These are phyloP conservation scores for Botrytis fabae DNA, from an alignment of 2,329 filamentous ascomycete genomes.

Conservation along the genomic window DNA sequence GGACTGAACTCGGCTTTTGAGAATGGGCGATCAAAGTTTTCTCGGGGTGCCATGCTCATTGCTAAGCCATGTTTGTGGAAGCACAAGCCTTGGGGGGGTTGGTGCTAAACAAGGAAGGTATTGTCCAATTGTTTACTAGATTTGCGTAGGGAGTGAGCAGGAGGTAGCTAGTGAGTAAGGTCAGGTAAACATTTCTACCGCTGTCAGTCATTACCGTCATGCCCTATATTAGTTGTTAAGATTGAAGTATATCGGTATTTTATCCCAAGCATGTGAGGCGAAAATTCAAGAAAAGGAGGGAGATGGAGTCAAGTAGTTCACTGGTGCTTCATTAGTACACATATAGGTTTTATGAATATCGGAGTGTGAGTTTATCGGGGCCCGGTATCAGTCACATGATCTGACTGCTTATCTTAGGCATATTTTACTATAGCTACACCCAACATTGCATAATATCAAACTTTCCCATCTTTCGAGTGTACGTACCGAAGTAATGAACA, in stretches of 20 bases:
- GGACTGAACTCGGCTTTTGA: not conserved
- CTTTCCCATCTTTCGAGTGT: not conserved
- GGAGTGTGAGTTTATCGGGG: not conserved
- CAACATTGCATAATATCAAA: not conserved
- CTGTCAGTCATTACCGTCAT: not conserved
- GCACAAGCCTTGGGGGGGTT: not conserved
- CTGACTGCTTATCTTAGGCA: not conserved
- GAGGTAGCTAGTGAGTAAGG: too few relatives aligned
- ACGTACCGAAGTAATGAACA: not conserved
- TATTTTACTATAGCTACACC: not conserved
- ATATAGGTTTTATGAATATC: not conserved
- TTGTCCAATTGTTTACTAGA: not conserved
- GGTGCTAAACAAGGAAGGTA: not conserved
- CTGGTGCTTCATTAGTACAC: not conserved
- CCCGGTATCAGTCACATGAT: not conserved
- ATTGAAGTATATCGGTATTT: not conserved
- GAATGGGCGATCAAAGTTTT: not conserved
- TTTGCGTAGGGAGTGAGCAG: too few relatives aligned
- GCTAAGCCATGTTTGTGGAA: not conserved
- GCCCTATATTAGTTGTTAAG: not conserved
- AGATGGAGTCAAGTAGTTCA: not conserved
- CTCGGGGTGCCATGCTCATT: not conserved
- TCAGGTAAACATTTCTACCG: not conserved
- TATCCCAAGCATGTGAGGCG: not conserved
- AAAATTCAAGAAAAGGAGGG: not conserved